Evolutionary conservation across 345 rosid genomes (phyloP).

Genomic region (Sisymbrium altissimum): DNA sequence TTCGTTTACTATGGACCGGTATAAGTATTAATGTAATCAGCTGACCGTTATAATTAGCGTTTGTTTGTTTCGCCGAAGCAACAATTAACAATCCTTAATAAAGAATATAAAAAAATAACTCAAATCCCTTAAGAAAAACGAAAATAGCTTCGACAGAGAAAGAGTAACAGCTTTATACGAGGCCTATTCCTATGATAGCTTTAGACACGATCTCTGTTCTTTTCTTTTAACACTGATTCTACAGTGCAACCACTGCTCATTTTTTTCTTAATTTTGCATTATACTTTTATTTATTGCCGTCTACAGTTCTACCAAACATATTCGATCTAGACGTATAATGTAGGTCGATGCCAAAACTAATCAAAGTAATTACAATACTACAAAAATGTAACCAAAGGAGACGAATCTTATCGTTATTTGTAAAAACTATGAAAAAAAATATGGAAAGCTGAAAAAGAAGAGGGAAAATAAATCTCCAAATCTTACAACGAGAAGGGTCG

Average conservation of each 20-base stretch:
- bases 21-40: neutral
- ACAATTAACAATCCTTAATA: neutral
- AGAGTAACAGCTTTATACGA: constrained; percentile 32
- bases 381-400: neutral
- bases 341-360: neutral
- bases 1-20: neutral
- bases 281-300: constrained; percentile 15
- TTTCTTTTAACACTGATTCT: neutral
- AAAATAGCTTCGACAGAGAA: neutral
- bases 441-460: neutral
- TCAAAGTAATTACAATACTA: neutral
- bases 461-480: too few relatives aligned
- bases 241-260: constrained; percentile 20
- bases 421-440: neutral
- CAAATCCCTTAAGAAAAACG: neutral
- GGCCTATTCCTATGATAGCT: constrained; percentile 16
- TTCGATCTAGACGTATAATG: neutral
- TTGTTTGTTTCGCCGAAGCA: neutral
- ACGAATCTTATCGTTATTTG: neutral
- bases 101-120: neutral
- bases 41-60: neutral
- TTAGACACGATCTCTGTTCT: constrained; percentile 15
- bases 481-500: neutral
- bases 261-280: neutral
- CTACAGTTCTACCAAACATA: constrained; percentile 8